These are phyloP conservation scores for Coemansia sp. DNA, from an alignment of 192 early-diverging fungal genomes.

Conservation along the genomic window DNA sequence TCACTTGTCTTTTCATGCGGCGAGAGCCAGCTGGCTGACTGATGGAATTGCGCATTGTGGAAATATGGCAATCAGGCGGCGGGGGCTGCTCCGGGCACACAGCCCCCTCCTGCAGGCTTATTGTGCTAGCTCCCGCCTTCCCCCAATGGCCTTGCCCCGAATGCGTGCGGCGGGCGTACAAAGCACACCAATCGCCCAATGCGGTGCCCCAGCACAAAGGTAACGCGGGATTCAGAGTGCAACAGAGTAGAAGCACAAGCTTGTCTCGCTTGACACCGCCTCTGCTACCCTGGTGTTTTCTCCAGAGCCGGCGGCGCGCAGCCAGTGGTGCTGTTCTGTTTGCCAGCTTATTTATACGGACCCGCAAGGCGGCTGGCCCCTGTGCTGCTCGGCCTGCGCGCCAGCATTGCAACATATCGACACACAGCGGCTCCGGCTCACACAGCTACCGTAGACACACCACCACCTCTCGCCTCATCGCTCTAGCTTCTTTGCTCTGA, in stretches of 20 bases:
- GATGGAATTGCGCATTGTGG: not conserved
- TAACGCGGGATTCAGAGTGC: not conserved
- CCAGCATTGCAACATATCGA: too few species aligned
- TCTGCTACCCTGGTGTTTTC: too few species aligned
- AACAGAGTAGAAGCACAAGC: not conserved
- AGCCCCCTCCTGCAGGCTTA: not conserved
- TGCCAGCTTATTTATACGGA: conserved; percentile 2
- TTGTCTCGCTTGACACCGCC: not conserved
- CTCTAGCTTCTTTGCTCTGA: not conserved
- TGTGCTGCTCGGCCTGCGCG: too few species aligned
- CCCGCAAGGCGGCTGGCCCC: too few species aligned
- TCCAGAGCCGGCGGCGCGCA: too few species aligned
- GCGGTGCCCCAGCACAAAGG: conserved; percentile 6
- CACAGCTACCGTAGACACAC: not conserved
- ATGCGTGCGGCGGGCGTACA: not conserved
- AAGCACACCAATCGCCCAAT: not conserved
- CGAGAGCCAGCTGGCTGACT: not conserved
- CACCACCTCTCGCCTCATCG: not conserved
- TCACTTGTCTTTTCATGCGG: not conserved
- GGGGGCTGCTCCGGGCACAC: not conserved
- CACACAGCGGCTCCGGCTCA: not conserved
- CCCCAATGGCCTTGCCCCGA: not conserved
- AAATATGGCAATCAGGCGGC: not conserved
- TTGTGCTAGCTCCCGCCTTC: not conserved
- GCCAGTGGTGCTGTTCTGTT: not conserved